phyloP scores from a whole-genome alignment of 192 early-diverging fungal species.

The Entomortierella lignicola region DNA sequence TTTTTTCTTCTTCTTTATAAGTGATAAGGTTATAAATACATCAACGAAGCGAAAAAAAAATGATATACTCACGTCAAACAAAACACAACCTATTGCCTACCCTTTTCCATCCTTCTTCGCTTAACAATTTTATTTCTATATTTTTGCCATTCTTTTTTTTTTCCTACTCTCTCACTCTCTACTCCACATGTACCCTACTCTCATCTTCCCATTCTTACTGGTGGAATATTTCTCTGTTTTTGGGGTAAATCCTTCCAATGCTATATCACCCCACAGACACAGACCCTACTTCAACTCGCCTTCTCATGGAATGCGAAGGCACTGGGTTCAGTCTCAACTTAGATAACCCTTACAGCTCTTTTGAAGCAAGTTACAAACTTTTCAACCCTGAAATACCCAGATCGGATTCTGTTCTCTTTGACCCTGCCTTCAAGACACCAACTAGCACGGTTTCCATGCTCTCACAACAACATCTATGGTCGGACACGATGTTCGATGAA shows the following conservation, averaged over 20 bases:
- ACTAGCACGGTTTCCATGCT: constrained; percentile 2
- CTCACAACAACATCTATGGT: constrained; percentile 34
- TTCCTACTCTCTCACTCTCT: not conserved
- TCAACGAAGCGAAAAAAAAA: too few relatives aligned
- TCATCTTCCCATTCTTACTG: not conserved
- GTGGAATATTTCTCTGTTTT: too few relatives aligned
- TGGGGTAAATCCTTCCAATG: too few relatives aligned
- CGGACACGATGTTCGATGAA: constrained; percentile 40
- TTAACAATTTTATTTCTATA: not conserved
- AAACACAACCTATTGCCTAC: not conserved
- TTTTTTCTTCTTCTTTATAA: too few relatives aligned
- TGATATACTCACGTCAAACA: constrained; percentile 24
- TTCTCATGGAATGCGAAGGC: constrained; percentile 33
- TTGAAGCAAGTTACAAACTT: constrained; percentile 24
- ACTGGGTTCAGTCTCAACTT: constrained; percentile 23
- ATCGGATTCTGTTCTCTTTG: constrained; percentile 9
- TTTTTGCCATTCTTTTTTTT: too few relatives aligned
- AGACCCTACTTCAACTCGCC: constrained; percentile 18
- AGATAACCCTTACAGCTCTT: constrained; percentile 30
- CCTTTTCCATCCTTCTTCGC: not conserved
- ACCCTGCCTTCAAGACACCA: constrained; percentile 11
- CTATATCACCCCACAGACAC: constrained; percentile 19
- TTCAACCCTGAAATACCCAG: constrained; percentile 18
- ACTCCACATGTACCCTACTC: not conserved
- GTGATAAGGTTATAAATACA: too few relatives aligned